Conservation (phyloP, 805 yeast genomes). For the Lachancea fermentati region DNA sequence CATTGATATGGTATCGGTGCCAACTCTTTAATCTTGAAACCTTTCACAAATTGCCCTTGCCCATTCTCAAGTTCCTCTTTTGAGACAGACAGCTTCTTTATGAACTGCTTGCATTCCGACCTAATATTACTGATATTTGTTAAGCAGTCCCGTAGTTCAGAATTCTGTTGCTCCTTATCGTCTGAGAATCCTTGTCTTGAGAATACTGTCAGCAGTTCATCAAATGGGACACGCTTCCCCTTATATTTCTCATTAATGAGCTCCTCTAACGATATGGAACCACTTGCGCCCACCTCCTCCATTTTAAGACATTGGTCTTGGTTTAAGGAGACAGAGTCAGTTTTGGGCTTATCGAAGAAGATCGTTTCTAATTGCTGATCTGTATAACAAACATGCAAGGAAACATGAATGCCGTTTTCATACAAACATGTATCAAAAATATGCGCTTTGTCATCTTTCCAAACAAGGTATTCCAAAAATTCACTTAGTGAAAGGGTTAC, state of each 20-base stretch:
- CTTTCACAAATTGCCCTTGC: conserved; percentile 5
- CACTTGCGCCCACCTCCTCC: background rate
- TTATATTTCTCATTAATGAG: conserved; percentile 10
- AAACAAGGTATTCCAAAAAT: conserved; percentile 23
- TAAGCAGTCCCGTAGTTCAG: conserved; percentile 2
- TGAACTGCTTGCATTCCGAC: conserved; percentile 3
- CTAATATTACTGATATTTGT: background rate
- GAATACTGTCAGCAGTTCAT: background rate
- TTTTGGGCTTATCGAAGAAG: background rate
- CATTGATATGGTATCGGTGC: conserved; percentile 4
- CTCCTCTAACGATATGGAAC: conserved; percentile 30
- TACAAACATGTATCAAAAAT: conserved; percentile 1
- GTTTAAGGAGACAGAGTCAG: too few species aligned
- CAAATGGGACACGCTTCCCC: conserved; percentile 3
- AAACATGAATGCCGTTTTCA: conserved; percentile 19
- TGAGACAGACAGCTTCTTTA: background rate
- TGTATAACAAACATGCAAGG: conserved; percentile 42
- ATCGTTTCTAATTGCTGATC: conserved; percentile 44
- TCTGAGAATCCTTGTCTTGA: background rate
- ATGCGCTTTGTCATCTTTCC: conserved; percentile 5
- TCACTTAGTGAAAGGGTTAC: conserved; percentile 31
- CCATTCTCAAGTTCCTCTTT: background rate
- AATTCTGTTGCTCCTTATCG: too few species aligned
- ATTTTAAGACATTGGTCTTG: too few species aligned
- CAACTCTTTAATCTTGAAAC: conserved; percentile 9